Conservation (phyloP, 306 rosid species). For the Pterocarpus macrocarpus region DNA sequence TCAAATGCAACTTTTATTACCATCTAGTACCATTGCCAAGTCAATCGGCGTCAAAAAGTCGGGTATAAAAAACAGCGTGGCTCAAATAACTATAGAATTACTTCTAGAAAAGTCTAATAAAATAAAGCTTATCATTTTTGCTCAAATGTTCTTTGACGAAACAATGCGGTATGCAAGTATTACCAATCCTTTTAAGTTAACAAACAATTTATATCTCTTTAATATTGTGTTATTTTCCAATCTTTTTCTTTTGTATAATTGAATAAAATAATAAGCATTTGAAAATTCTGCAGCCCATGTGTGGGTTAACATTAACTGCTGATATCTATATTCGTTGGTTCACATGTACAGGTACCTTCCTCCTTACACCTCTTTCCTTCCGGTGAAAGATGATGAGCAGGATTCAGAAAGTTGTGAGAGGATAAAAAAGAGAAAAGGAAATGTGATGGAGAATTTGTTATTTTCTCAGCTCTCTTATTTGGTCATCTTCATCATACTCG, state of each 20-base stretch:
- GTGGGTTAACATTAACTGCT: background rate
- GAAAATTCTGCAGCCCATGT: no score
- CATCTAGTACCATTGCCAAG: background rate
- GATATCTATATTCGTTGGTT: background rate
- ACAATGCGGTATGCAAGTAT: background rate
- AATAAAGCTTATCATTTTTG: background rate
- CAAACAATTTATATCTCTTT: background rate
- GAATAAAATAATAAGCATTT: background rate
- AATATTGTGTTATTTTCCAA: background rate
- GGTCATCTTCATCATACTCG: conserved; percentile 35
- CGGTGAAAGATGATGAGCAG: conserved; percentile 13
- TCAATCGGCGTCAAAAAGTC: conserved; percentile 10
- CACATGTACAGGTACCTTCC: conserved; percentile 55
- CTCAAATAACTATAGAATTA: background rate
- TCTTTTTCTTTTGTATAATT: background rate
- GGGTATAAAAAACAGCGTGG: background rate
- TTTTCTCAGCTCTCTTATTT: conserved; percentile 55
- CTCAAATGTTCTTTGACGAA: conserved; percentile 8
- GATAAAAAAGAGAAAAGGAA: conserved; percentile 38
- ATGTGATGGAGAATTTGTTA: conserved; percentile 17
- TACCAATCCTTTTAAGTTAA: background rate
- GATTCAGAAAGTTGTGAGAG: conserved; percentile 22
- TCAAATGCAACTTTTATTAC: background rate
- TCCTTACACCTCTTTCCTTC: conserved; percentile 53
- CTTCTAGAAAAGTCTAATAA: background rate